phyloP scores from a whole-genome alignment of 169 alveolate genomes.

The Plasmodium gonderi region DNA sequence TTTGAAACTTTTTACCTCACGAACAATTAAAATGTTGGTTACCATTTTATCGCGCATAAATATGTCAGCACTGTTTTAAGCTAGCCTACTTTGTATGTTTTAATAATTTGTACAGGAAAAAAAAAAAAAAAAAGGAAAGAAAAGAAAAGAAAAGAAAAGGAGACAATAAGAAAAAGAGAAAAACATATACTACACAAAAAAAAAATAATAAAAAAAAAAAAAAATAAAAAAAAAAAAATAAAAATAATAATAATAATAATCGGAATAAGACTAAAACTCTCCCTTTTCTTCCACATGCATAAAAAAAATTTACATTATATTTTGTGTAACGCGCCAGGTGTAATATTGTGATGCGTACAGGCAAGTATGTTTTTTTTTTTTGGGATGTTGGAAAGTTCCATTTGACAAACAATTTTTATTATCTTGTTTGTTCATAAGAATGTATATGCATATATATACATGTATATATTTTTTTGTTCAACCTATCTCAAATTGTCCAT shows the following conservation, averaged over 20 bases:
- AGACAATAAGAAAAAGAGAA: too few species aligned
- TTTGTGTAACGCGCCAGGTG: background rate
- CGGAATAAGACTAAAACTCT: too few species aligned
- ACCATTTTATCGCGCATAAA: background rate
- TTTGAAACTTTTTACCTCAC: background rate
- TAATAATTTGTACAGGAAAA: background rate
- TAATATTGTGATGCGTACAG: background rate
- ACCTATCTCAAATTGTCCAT: background rate
- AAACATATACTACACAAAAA: too few species aligned
- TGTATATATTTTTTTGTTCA: too few species aligned
- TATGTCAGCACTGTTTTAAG: background rate
- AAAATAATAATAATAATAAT: too few species aligned
- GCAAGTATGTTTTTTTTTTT: background rate
- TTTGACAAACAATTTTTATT: background rate
- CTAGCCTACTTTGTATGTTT: background rate
- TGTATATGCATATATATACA: too few species aligned
- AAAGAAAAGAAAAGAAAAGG: background rate
- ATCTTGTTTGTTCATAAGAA: too few species aligned
- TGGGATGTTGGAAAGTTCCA: constrained; percentile 4
- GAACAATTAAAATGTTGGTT: background rate
- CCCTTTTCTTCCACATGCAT: background rate
- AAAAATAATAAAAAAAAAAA: too few species aligned
- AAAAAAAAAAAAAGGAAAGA: background rate
- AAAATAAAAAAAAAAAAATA: too few species aligned
- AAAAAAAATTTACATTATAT: background rate